phyloP scores from a whole-genome alignment of 1,284 basidiomycete genomes.

The Apiotrichum mycotoxinovorans region DNA sequence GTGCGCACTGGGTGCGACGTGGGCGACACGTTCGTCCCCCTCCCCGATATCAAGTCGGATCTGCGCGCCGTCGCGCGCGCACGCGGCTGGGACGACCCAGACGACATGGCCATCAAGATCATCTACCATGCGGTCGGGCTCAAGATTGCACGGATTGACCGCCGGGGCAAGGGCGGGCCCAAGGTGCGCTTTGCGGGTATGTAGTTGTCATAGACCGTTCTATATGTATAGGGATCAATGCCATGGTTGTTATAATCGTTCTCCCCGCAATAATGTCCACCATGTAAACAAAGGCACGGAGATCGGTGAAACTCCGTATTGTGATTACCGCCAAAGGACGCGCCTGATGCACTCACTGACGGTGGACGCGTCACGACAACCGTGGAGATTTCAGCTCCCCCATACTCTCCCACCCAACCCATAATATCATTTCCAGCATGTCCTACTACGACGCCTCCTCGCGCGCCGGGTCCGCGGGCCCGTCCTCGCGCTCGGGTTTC shows the following conservation, averaged over 20 bases:
- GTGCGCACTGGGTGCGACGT: neutral
- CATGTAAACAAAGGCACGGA: too few species aligned
- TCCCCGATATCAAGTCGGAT: conserved; percentile 34
- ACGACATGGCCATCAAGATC: conserved; percentile 29
- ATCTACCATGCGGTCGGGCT: conserved; percentile 40
- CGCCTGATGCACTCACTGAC: too few species aligned
- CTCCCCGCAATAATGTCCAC: too few species aligned
- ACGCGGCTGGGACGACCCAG: conserved; percentile 32
- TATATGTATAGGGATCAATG: too few species aligned
- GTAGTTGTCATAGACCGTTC: neutral
- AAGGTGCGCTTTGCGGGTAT: conserved; percentile 29
- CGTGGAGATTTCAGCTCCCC: neutral
- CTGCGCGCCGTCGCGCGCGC: conserved; percentile 29
- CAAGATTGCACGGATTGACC: conserved; percentile 35
- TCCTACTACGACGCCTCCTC: conserved; percentile 7
- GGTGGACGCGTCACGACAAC: neutral
- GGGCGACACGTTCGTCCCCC: conserved; percentile 15
- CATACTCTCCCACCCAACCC: neutral
- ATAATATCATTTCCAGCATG: conserved; percentile 2
- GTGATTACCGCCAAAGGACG: neutral
- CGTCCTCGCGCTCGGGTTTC: neutral
- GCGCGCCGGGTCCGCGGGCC: neutral
- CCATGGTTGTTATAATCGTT: too few species aligned
- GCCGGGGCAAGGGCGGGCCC: conserved; percentile 29
- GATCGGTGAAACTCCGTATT: neutral